phyloP scores from a whole-genome alignment of 805 yeast genomes.

The Scheffersomyces amazonensis region DNA sequence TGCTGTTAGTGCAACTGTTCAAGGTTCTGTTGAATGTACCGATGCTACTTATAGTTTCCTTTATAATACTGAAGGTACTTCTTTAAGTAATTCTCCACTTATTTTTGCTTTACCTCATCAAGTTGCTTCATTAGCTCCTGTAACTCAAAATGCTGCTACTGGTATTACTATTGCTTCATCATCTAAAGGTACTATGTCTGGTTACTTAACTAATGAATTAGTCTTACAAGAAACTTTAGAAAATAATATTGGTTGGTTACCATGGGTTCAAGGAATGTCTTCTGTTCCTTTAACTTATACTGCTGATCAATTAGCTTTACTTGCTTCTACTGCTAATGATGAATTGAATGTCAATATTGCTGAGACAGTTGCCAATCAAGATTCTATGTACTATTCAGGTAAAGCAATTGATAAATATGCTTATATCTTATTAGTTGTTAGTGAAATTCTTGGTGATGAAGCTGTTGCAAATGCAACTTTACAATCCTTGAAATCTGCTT shows the following conservation, averaged over 20 bases:
- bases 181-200: constrained; percentile 51
- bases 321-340: constrained; percentile 44
- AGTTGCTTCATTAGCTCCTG: constrained; percentile 30
- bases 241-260: constrained; percentile 40
- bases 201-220: constrained; percentile 38
- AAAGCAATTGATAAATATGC: constrained; percentile 57
- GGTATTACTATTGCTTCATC: constrained; percentile 45
- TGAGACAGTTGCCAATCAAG: constrained; percentile 30
- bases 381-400: constrained; percentile 51
- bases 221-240: constrained; percentile 37
- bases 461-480: constrained; percentile 34
- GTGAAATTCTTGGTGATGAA: constrained; percentile 46
- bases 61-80: constrained; percentile 50
- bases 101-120: constrained; percentile 57
- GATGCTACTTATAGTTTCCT: constrained; percentile 46
- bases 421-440: constrained; percentile 49
- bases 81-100: constrained; percentile 44
- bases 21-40: constrained; percentile 42
- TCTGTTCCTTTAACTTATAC: constrained; percentile 31
- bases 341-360: constrained; percentile 49
- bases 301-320: constrained; percentile 38
- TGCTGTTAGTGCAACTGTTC: constrained; percentile 46
- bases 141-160: constrained; percentile 28
- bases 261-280: constrained; percentile 38
- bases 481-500: constrained; percentile 40